Evolutionary conservation across 1,284 basidiomycete species (phyloP), one percentile per base, ranked within the genome.

Genomic region (Earliella scabrosa): DNA sequence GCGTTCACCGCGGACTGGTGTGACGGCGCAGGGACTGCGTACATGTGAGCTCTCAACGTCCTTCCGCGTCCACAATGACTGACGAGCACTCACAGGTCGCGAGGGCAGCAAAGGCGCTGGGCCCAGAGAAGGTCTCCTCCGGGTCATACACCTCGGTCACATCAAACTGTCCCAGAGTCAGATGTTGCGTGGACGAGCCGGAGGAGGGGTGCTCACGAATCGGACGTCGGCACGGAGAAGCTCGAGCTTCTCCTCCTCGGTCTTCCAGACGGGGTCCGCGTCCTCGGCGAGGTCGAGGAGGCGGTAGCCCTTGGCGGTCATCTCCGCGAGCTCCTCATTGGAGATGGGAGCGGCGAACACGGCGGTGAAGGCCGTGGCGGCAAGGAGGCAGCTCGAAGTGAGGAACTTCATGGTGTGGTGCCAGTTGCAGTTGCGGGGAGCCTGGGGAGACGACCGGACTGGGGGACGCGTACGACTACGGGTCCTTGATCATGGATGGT

Each of bases 91-190:
- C 52, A 73, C 73, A 75, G 7, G 66, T 65, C 35, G 66, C 66
- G 11, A 40, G 43, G 1, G 50, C 29, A 2, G 66, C 59, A 13
- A 69, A 63, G 45, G 63, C 51, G 21, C 56, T 66, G n/a, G 43
- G 47, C 26, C 61, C 45, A n/a, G n/a, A n/a, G 11, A 52, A 45
- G 13, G 63, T 48, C 52, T 75, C 74, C 63, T 81, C 72, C 38
- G 77, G 68, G 68, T 84, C 82, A 50, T 84, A 81, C 16, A 78
- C 74, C 64, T 85, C 82, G 1, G 82, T 81, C 32, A 84, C 72
- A 60, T 78, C 77, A 52, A 78, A 77, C 58, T 60, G 32, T 29
- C 13, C 20, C 1, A 6, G 21, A 8, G 31, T 45, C 16, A 21
- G 26, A 3, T 7, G 14, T 2, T 21, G 16, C 6, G 4, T 9